phyloP scores from a whole-genome alignment of 495 filamentous ascomycete species.

The Alectoria sarmentosa region DNA sequence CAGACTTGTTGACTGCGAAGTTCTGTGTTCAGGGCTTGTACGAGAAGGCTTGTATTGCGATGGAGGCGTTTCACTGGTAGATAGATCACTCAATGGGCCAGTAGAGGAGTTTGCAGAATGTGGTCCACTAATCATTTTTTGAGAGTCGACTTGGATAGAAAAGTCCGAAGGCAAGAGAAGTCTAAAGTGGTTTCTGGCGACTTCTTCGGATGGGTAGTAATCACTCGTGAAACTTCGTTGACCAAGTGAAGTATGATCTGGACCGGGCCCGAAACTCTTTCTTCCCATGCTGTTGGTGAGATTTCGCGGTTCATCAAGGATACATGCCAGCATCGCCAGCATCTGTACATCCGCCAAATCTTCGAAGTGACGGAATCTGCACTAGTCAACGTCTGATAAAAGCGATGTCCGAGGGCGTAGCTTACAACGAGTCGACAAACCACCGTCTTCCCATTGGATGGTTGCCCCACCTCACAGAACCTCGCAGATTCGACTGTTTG shows the following conservation, averaged over 20 bases:
- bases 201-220: slow-evolving; percentile 59
- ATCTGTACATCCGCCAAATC: slow-evolving; percentile 77
- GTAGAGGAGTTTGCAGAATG: slow-evolving; percentile 21
- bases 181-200: slow-evolving; percentile 45
- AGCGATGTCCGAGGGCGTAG: neutral
- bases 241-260: neutral
- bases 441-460: slow-evolving; percentile 71
- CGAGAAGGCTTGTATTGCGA: slow-evolving; percentile 18
- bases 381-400: slow-evolving; percentile 26
- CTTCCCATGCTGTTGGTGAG: neutral
- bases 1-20: slow-evolving; percentile 45
- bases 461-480: slow-evolving; percentile 74
- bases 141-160: slow-evolving; percentile 10
- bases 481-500: slow-evolving; percentile 29
- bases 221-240: slow-evolving; percentile 48
- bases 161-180: slow-evolving; percentile 17
- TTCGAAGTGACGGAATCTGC: slow-evolving; percentile 69
- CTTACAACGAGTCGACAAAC: slow-evolving; percentile 51
- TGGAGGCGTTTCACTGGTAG: slow-evolving; percentile 63
- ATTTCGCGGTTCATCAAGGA: slow-evolving; percentile 56
- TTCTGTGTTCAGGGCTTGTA: slow-evolving; percentile 30
- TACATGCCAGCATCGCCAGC: slow-evolving; percentile 90
- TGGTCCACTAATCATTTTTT: slow-evolving; percentile 13
- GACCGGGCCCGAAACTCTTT: neutral
- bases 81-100: slow-evolving; percentile 34